Base-by-base conservation (phyloP, 805 yeast genomes). In the Barnettozyma pratensis region DNA sequence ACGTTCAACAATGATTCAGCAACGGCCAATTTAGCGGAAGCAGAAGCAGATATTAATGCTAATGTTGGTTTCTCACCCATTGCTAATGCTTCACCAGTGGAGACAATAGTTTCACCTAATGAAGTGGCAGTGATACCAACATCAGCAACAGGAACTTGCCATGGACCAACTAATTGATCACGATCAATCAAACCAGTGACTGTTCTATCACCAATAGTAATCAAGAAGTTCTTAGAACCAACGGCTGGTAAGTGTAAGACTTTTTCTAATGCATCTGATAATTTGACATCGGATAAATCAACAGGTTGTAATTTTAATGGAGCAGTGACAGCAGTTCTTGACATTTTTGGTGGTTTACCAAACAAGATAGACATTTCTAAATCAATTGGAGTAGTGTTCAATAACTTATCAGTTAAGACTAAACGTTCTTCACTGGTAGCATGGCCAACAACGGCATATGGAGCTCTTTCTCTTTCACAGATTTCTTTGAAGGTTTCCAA, bases 71-170 rank as follows among this genome's bases (percentile, higher is more conserved):
- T 85, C 72, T 94, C 99, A 56, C 99, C 99, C 89, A 90, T 84
- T 3, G 98, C 91, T 71, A 94, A 71, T 7, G 98, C 96, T 72
- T 94, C 99, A 74, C 99, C 99, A n/a, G 95, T 84, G 4, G 70
- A 56, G 53, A 83, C 67, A 45, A 85, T 65, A 6, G 76, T 73
- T 45, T 81, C 85, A 63, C 97, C 97, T 45, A 89, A 75, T 2
- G 97, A 86, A 0, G 97, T 84, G 51, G 86, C 85, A 27, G 98
- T 91, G 46, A 94, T 97, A 71, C 96, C 98, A 47, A 91, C 97
- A 65, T 94, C 98, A 14, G 98, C 94, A 32, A 94, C 98, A 43
- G 99, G 99, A 8, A 87, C 94, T 75, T 94, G 99, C 98, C 98
- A 94, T 64, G 98, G 98, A 37, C 99, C 99, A 51, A 94, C 98